Percentiles rank a stretch among this genome's conserved stretches.
phyloP scores from a whole-genome alignment of 495 filamentous ascomycete genomes.

The Penicillium mononematosum region DNA sequence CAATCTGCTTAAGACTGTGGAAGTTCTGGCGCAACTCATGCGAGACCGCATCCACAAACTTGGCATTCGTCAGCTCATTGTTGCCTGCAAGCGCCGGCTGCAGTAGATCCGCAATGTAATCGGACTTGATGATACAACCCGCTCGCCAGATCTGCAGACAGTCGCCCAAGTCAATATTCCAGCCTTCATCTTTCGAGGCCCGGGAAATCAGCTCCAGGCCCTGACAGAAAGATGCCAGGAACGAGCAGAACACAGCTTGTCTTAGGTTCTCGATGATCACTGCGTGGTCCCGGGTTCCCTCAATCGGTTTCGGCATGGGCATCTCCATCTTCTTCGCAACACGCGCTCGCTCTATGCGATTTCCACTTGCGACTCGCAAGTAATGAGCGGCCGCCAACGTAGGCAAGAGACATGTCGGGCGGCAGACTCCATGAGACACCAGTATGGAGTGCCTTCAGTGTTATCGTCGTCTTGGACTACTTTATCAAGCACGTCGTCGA shows the following conservation, averaged over 20 bases:
- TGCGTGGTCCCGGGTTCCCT: conserved; percentile 41
- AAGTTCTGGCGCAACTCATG: conserved; percentile 54
- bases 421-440: conserved; percentile 62
- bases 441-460: conserved; percentile 68
- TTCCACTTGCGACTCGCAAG: conserved; percentile 63
- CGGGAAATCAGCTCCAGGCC: conserved; percentile 65
- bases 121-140: conserved; percentile 73
- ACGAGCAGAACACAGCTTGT: conserved; percentile 60
- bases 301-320: conserved; percentile 41
- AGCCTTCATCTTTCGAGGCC: conserved; percentile 59
- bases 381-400: conserved; percentile 65
- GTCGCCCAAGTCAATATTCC: conserved; percentile 59
- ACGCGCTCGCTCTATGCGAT: conserved; percentile 54
- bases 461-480: conserved; percentile 70
- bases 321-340: conserved; percentile 46
- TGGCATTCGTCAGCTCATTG: conserved; percentile 38
- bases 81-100: conserved; percentile 38
- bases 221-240: conserved; percentile 64
- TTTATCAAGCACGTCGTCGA: conserved; percentile 69
- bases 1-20: conserved; percentile 54
- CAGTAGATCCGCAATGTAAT: conserved; percentile 62
- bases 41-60: conserved; percentile 51
- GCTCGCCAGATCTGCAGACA: conserved; percentile 69
- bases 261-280: conserved; percentile 59
- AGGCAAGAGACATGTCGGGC: conserved; percentile 59